Conservation (phyloP, 768 basidiomycete species). For the Phaeotremella fagi region DNA sequence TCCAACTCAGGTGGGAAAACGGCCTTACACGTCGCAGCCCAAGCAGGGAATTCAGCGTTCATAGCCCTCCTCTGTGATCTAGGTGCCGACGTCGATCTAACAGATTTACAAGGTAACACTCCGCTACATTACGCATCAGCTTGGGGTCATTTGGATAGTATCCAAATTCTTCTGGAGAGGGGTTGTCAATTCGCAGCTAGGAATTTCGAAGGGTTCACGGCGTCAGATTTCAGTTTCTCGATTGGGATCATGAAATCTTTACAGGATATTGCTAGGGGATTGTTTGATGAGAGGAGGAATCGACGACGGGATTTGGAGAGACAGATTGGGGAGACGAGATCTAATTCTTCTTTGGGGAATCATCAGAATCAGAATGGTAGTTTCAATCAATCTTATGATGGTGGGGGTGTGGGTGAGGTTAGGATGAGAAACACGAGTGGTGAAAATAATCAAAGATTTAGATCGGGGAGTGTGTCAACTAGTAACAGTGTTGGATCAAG, state of each 20-base stretch:
- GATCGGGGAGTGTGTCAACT: background rate
- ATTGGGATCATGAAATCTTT: slow-evolving; percentile 18
- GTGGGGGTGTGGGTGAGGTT: background rate
- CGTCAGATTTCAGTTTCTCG: slow-evolving; percentile 90
- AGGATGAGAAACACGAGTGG: background rate
- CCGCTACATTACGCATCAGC: slow-evolving; percentile 68
- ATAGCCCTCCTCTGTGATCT: slow-evolving; percentile 70
- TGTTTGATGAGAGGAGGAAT: slow-evolving; percentile 17
- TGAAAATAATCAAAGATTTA: background rate
- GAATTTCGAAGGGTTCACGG: slow-evolving; percentile 87
- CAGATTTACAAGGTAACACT: slow-evolving; percentile 88
- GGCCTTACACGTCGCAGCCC: slow-evolving; percentile 77
- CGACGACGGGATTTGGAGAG: slow-evolving; percentile 10
- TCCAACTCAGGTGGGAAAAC: slow-evolving; percentile 85
- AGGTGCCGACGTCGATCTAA: slow-evolving; percentile 80
- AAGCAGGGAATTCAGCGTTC: slow-evolving; percentile 84
- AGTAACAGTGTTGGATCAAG: background rate
- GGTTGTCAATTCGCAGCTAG: slow-evolving; percentile 77
- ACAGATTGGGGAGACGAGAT: background rate
- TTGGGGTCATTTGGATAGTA: slow-evolving; percentile 54
- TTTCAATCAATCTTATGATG: background rate
- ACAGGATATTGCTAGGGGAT: slow-evolving; percentile 22
- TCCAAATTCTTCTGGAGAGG: slow-evolving; percentile 79
- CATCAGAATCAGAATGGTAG: background rate
- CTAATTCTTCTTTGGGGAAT: background rate